Evolutionary conservation across 768 basidiomycete genomes (phyloP), one percentile per base, ranked within the genome.

Genomic region (Kondoa subrosea): DNA sequence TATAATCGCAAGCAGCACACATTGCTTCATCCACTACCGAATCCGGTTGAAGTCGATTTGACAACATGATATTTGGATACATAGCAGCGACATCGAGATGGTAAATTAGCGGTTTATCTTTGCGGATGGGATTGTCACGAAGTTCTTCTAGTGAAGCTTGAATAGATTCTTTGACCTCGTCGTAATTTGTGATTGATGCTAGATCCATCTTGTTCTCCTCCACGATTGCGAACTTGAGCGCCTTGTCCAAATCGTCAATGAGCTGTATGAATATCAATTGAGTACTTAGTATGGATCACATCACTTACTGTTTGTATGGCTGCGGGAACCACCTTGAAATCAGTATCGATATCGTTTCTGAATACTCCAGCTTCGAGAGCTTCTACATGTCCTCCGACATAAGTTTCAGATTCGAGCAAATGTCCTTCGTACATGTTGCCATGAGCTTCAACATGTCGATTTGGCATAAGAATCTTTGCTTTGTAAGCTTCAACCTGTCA

Each of bases 1-100:
- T 99, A 77, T 87, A 97, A 78, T 99, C 95, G 78, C 95, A 99
- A 1, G 96, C 91, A 0, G 95, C 95, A 74, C 95, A 99, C 21
- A 86, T 87, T 25, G 93, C 85, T 77, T 97, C 95, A 74, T 92
- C 90, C 12, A 96, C 87, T 80, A 97, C 88, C 1, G 95, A 95
- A 78, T 99, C 95, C 1, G 95, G 95, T 73, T 99, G 95, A 1
- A 99, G 82, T 34, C 95, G 89, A 76, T 99, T 99, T 21, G 92
- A 96, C 81, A 99, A 86, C 95, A 99, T 99, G 83, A 99, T 97
- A 78, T 97, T 99, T 67, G 95, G 95, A 77, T 99, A 97, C 95
- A 99, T 99, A 71, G 95, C 95, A 1, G 95, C 95, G 70, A 99
- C 95, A 74, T 99, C 95, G 74, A 97, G 78, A 77, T 99, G 95